Evolutionary conservation across 2,329 filamentous ascomycete species (phyloP), one percentile per base, ranked within the genome.

Genomic region (Microdochium nivale): DNA sequence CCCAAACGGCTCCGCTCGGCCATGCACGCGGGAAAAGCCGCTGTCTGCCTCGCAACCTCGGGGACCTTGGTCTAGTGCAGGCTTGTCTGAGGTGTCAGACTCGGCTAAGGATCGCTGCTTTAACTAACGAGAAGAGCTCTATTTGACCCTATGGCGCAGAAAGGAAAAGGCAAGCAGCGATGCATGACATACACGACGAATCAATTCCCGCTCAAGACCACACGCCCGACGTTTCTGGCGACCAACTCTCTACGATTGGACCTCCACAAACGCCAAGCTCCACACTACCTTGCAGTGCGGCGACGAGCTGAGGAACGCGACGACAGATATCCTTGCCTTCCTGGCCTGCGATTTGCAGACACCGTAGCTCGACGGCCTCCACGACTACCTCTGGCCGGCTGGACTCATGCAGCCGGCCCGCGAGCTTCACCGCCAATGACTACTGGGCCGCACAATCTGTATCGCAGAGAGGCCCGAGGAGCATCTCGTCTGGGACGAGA

Each of bases 391-490:
- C 21, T 59, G 56, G 57, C 53, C 57, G 25, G 56, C 56, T 11
- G 58, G 58, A 7, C 54, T 56, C 2, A 58, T 58, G 8, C 37
- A 55, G 13, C 56, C 59, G 13, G 52, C 53, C 13, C 54, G 58
- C 13, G 49, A 55, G 14, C 57, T 65, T 5, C 65, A 67, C 40
- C 52, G 57, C 21, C 63, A 67, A 48, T 56, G 46, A 24, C 51
- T 62, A 0, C 48, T 63, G 10, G 53, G 52, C n/a, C 65, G 64
- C 21, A 54, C 53, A 2, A 61, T 68, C 21, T n/a, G 63, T 7
- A 40, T 65, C 37, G 63, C 63, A 10, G 64, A 68, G 54, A 51
- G 56, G 3, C 56, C 60, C 10, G 58, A 65, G 37, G 57, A 62
- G 44, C 64, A 68, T 50, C 54, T 68, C 0, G 60, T 67, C 14